phyloP scores from a whole-genome alignment of 805 yeast species.

The Vanderwaltozyma yarrowii region DNA sequence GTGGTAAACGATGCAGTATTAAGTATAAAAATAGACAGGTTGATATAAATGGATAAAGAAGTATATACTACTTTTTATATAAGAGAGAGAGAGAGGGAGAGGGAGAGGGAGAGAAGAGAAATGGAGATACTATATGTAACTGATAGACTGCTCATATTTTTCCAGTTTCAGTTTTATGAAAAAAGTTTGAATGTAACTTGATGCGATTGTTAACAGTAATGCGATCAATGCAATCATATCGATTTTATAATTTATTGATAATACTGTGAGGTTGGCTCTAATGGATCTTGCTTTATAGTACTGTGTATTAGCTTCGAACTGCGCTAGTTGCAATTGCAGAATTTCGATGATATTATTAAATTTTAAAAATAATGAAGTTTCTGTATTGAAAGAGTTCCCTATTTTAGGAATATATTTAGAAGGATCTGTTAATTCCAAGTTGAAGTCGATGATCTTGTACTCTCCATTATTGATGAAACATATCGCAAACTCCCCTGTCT shows the following conservation, averaged over 20 bases:
- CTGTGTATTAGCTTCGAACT: neutral
- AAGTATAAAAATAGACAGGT: too few species aligned
- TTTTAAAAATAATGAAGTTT: neutral
- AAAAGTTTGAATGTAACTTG: neutral
- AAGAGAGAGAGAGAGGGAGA: too few species aligned
- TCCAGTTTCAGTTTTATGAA: too few species aligned
- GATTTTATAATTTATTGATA: neutral
- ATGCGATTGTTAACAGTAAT: too few species aligned
- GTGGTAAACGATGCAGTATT: too few species aligned
- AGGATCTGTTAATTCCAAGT: neutral
- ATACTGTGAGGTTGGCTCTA: neutral
- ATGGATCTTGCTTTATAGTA: neutral
- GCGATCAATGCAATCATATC: neutral
- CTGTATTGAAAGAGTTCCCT: too few species aligned
- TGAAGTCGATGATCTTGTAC: neutral
- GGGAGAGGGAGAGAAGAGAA: too few species aligned
- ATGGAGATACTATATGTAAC: too few species aligned
- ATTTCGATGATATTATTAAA: neutral
- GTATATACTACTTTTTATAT: too few species aligned
- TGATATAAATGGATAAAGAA: too few species aligned
- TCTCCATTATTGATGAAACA: slow-evolving; percentile 44
- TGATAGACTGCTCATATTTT: too few species aligned
- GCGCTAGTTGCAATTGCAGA: neutral
- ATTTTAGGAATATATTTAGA: too few species aligned
- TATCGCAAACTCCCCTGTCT: slow-evolving; percentile 73